Base-by-base conservation (phyloP, 768 basidiomycete genomes). In the Nidula microcarpa region DNA sequence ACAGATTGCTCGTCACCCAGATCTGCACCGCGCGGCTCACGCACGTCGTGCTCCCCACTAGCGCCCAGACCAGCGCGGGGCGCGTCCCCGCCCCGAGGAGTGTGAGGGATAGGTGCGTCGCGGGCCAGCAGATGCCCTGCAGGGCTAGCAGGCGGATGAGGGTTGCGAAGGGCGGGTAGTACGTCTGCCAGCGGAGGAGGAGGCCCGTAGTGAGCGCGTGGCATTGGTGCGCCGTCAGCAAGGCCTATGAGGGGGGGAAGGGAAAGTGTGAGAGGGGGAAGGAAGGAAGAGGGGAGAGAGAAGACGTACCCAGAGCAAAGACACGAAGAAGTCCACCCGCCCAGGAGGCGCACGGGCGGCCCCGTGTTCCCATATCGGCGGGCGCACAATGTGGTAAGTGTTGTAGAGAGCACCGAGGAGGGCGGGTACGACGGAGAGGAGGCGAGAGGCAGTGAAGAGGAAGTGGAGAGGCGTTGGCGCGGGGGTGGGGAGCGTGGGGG, bases 51-150 rank as follows among this genome's bases (percentile, higher is more conserved):
- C 87, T 94, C 0, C 87, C 94, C 47, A 98, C 89, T 9, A 87
- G 80, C 3, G 92, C 87, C 96, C 96, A 98, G 49, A 84, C 87
- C 4, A 89, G 72, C n/a, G 91, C 85, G 0, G 94, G 92, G 7
- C 94, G 81, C 34, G 73, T 75, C 14, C 79, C 77, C 51, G 84
- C 75, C 33, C 86, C 85, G 44, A 98, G 76, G 48, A 94, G 70
- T 50, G 76, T 80, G 33, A 96, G 82, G 1, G 92, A 95, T 37
- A 92, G 68, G 58, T 92, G 89, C 4, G 94, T 97, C 3, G 91
- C 87, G 1, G 93, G 92, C 94, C 94, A 98, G 71, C 95, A 98
- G 54, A 98, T 94, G 14, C 91, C 91, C 57, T 98, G 96, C 0
- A 98, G 76, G 0, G 92, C 95, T 52, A 98, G 78, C 4, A 98